These are phyloP conservation scores for Aspergillus coremiiformis DNA, from an alignment of 495 filamentous ascomycete species.

Conservation along the genomic window DNA sequence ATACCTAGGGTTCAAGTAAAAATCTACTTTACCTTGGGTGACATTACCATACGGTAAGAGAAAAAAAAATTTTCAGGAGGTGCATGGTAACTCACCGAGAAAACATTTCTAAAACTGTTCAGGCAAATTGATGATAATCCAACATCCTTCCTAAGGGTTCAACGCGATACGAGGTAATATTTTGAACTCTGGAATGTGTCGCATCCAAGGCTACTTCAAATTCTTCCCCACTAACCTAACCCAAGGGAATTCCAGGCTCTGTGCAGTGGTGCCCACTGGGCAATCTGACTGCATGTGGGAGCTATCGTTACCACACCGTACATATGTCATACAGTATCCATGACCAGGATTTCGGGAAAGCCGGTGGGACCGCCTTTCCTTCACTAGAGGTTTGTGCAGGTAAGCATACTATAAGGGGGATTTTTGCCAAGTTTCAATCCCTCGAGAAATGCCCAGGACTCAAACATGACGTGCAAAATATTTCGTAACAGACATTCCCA, in stretches of 20 bases:
- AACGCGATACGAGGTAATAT: background rate
- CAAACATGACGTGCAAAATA: no score
- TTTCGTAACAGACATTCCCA: background rate
- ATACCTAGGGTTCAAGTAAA: no score
- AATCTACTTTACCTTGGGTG: background rate
- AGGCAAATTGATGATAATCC: background rate
- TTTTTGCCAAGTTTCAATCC: background rate
- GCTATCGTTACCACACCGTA: slow-evolving; percentile 7
- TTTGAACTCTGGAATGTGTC: background rate
- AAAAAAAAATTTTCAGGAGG: background rate
- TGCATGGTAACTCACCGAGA: background rate
- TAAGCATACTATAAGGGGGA: slow-evolving; percentile 2
- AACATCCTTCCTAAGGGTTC: background rate
- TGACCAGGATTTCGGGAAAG: slow-evolving; percentile 16
- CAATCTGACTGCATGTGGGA: background rate
- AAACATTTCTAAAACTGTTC: background rate
- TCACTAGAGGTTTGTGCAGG: slow-evolving; percentile 9
- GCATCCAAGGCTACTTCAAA: background rate
- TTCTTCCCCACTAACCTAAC: background rate
- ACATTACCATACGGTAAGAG: background rate
- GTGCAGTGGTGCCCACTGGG: no score
- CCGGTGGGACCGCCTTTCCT: slow-evolving; percentile 10
- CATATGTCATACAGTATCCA: slow-evolving; percentile 1
- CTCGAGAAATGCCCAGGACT: background rate
- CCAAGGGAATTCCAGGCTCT: no score